Conservation (phyloP, 2,329 filamentous ascomycete genomes). For the Cadophora gregata region DNA sequence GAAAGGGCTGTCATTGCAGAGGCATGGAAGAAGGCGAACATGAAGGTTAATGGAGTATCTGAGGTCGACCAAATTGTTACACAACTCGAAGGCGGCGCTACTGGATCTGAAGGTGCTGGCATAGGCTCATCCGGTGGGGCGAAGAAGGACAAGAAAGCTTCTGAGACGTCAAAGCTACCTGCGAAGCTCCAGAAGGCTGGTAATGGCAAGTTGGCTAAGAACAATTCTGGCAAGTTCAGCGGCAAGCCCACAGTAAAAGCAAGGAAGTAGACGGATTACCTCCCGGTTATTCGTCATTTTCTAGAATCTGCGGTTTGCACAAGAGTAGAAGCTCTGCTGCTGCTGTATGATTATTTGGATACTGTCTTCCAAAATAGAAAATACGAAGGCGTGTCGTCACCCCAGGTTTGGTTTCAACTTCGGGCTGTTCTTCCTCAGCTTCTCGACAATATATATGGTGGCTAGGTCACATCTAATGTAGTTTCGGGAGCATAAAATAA, state of each 20-base stretch:
- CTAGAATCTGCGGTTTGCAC: no score
- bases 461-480: no score
- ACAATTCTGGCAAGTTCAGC: not conserved
- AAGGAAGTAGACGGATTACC: not conserved
- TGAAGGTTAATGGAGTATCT: not conserved
- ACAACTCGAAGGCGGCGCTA: not conserved
- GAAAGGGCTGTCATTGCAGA: not conserved
- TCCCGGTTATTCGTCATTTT: not conserved
- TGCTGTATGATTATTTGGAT: not conserved
- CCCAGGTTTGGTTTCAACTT: not conserved
- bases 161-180: not conserved
- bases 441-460: no score
- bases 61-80: constrained; percentile 6
- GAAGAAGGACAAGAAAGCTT: not conserved
- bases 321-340: not conserved
- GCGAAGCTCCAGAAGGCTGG: not conserved
- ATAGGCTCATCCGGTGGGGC: not conserved
- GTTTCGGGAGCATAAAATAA: no score
- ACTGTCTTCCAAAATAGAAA: not conserved
- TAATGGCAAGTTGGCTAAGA: not conserved
- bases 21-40: constrained; percentile 1
- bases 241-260: not conserved
- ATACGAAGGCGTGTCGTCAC: not conserved
- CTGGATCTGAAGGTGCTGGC: not conserved
- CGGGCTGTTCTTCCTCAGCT: no score